Base-by-base conservation (phyloP, 2,329 filamentous ascomycete species). In the Waltergamsia citrina region DNA sequence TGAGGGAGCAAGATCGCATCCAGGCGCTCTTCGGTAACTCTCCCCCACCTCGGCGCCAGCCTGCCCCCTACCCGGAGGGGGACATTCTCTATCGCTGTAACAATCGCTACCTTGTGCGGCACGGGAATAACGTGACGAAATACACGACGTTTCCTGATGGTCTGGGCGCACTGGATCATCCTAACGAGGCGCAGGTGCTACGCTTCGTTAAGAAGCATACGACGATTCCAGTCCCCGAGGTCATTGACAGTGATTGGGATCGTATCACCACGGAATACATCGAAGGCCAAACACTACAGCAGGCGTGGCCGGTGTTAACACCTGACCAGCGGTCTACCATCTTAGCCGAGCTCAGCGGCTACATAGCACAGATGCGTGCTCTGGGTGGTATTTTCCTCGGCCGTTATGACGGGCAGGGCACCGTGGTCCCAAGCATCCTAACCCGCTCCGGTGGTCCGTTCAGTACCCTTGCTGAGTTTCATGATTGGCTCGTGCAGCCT, bases 191-290 rank as follows among this genome's bases (percentile, higher is more conserved):
- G n/a, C n/a, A n/a, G n/a, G n/a, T n/a, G n/a, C n/a, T n/a, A n/a
- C n/a, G n/a, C n/a, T n/a, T n/a, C n/a, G n/a, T n/a, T n/a, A n/a
- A n/a, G n/a, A n/a, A n/a, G n/a, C 6, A 50, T 4, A 52, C 48
- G 0, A 43, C 42, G 1, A 52, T 53, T 0, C 47, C 49, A 0
- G 47, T 52, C 0, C 50, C 49, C 0, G 31, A 44, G 7, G 42
- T 53, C n/a, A 35, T 50, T 6, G 42, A 43, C 25, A 48, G 45
- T 15, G 45, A 44, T 2, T 52, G 38, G 43, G 46, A 50, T 33
- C 48, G 47, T 23, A 38, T 52, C 7, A 48, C 45, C 4, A 43
- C 48, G 50, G 37, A 46, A 28, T 45, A 44, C 12, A 26, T 53
- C 2, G 38, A 47, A 12, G 49, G 50, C 2, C 41, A 50, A n/a